Conservation (phyloP, 345 rosid genomes). For the Barbarea vulgaris region DNA sequence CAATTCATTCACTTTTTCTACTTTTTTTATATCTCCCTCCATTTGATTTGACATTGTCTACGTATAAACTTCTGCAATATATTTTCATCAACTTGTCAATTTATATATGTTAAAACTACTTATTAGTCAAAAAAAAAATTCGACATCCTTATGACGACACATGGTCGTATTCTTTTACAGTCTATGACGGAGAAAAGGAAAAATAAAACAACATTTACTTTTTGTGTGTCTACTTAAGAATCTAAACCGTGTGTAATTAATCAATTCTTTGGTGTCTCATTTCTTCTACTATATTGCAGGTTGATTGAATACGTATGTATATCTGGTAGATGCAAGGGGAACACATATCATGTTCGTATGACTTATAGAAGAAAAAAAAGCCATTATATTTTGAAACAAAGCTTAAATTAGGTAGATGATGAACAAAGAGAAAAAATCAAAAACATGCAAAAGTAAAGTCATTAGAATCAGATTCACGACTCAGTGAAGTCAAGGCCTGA, state of each 20-base stretch:
- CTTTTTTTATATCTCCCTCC: neutral
- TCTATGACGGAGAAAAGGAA: neutral
- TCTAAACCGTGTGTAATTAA: neutral
- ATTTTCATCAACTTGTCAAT: conserved; percentile 8
- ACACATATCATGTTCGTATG: neutral
- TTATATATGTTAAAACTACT: neutral
- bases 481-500: neutral
- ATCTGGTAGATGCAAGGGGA: neutral
- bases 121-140: neutral
- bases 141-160: neutral
- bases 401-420: neutral
- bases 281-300: neutral
- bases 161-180: conserved; percentile 6
- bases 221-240: neutral
- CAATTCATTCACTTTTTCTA: conserved; percentile 5
- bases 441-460: neutral
- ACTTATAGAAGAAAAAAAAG: neutral
- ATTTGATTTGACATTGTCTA: conserved; percentile 24
- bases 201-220: neutral
- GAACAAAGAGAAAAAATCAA: neutral
- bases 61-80: neutral
- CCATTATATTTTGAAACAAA: neutral
- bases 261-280: neutral
- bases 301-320: neutral
- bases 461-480: neutral